Percentiles rank a stretch among this genome's conserved stretches.
These are phyloP conservation scores for Phytophthora fragariae DNA, from an alignment of 352 stramenopile species.

Conservation along the genomic window DNA sequence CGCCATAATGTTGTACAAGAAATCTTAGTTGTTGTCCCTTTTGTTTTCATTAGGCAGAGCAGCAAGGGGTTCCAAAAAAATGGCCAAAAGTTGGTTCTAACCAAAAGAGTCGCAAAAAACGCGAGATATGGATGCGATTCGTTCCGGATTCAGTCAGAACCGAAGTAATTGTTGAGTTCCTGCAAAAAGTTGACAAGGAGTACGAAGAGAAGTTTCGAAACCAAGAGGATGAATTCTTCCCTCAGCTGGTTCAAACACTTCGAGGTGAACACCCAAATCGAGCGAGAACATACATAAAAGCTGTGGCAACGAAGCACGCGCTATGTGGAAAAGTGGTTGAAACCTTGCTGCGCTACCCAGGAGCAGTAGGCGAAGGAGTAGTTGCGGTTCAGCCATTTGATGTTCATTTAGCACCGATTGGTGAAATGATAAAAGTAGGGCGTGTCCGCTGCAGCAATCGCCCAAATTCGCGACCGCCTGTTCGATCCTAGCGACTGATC, in stretches of 20 bases:
- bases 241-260: conserved; percentile 66
- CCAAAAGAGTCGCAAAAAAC: conserved; percentile 30
- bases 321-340: conserved; percentile 54
- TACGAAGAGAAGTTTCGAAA: conserved; percentile 49
- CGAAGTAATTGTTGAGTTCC: conserved; percentile 50
- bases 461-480: conserved; percentile 22
- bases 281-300: conserved; percentile 64
- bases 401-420: conserved; percentile 44
- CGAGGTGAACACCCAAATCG: conserved; percentile 65
- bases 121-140: conserved; percentile 59
- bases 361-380: conserved; percentile 48
- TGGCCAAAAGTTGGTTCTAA: conserved; percentile 28
- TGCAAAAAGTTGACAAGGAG: conserved; percentile 49
- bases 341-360: conserved; percentile 46
- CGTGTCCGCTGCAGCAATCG: conserved; percentile 23
- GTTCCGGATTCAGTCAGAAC: conserved; percentile 44
- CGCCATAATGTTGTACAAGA: neutral
- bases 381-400: conserved; percentile 44
- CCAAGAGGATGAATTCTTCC: conserved; percentile 72
- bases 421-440: conserved; percentile 51
- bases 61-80: conserved; percentile 21
- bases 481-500: conserved; percentile 12
- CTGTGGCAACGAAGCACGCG: conserved; percentile 47
- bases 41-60: conserved; percentile 17
- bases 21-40: neutral